Percentiles rank a stretch among this genome's conserved stretches.
Evolutionary conservation across 2,329 filamentous ascomycete genomes (phyloP).

Genomic region (Aspergillus sp.): DNA sequence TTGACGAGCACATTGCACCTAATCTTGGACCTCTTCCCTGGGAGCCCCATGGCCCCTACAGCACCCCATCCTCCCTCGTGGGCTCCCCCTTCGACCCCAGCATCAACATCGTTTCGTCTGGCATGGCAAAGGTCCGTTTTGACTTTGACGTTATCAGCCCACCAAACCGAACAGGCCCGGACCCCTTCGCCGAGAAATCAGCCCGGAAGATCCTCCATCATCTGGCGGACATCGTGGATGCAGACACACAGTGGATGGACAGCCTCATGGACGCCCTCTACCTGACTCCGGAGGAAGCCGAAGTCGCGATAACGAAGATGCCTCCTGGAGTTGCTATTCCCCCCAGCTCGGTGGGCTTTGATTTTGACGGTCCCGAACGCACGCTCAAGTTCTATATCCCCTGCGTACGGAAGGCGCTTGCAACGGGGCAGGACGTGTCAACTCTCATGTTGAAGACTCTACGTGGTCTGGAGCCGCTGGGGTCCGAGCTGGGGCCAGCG

Average conservation of each 20-base stretch:
- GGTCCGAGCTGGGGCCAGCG: neutral
- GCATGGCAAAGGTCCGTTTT: constrained; percentile 4
- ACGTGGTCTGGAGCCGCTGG: neutral
- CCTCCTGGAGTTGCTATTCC: neutral
- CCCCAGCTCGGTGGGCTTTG: neutral
- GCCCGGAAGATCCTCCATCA: constrained; percentile 1
- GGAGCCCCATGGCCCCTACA: constrained; percentile 5
- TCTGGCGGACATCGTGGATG: neutral
- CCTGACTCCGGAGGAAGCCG: constrained; percentile 4
- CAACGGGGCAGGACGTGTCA: neutral
- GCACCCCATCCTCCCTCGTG: constrained; percentile 5
- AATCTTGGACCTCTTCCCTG: constrained; percentile 5
- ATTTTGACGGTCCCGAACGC: neutral
- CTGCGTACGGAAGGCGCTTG: neutral
- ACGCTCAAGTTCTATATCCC: constrained; percentile 2
- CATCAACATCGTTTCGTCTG: constrained; percentile 5
- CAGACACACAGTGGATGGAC: constrained; percentile 4
- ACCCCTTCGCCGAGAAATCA: neutral
- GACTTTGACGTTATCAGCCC: constrained; percentile 4
- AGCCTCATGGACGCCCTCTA: constrained; percentile 2
- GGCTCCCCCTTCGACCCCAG: constrained; percentile 9
- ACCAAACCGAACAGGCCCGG: neutral
- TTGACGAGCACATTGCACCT: constrained; percentile 5
- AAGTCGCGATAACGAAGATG: neutral
- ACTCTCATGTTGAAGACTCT: neutral